Evolutionary conservation across 2,329 filamentous ascomycete genomes (phyloP).

Genomic region (Ophiostoma himal-ulmi): DNA sequence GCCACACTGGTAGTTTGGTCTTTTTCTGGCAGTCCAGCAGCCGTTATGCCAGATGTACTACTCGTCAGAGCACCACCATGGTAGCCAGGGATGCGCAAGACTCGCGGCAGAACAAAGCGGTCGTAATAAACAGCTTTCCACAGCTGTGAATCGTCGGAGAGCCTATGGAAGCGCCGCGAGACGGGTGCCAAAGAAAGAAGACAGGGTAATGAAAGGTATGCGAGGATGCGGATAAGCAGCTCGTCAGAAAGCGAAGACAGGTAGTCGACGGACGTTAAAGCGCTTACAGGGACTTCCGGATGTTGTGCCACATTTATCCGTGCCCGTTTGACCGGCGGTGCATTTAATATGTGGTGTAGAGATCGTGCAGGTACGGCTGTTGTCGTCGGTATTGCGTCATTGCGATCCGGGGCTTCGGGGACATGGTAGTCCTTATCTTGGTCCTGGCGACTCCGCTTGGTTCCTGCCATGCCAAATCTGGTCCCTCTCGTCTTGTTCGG

Average conservation of each 20-base stretch:
- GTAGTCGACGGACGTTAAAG: conserved; percentile 43
- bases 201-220: conserved; percentile 63
- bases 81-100: conserved; percentile 66
- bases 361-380: not conserved
- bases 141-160: conserved; percentile 76
- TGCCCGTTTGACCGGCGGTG: not conserved
- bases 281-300: not conserved
- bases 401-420: not conserved
- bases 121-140: conserved; percentile 89
- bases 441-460: not conserved
- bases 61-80: conserved; percentile 26
- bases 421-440: not conserved
- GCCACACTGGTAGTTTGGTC: not conserved
- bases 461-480: not conserved
- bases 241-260: conserved; percentile 79
- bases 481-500: not conserved
- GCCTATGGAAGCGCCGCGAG: conserved; percentile 66
- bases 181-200: conserved; percentile 59
- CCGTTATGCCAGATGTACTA: not conserved
- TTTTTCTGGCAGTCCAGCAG: not conserved
- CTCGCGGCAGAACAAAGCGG: conserved; percentile 77
- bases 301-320: not conserved
- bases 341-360: not conserved
- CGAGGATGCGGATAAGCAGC: conserved; percentile 75
- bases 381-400: not conserved